Evolutionary conservation across 2,329 filamentous ascomycete genomes (phyloP).

Genomic region (Bipolaris gigantea): DNA sequence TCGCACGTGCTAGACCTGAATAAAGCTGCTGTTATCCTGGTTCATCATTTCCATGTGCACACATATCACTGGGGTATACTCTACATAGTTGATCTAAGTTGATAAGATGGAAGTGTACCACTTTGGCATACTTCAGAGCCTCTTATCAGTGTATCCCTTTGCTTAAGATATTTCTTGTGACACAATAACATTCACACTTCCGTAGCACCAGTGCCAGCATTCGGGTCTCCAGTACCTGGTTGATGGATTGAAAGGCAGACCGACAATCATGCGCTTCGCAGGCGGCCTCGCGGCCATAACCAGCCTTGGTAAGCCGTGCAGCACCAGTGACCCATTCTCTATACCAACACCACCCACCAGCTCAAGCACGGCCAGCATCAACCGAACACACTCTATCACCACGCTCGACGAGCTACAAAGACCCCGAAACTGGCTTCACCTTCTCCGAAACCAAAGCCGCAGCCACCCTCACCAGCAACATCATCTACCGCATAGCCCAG

Average conservation of each 20-base stretch:
- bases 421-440: constrained; percentile 39
- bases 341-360: constrained; percentile 11
- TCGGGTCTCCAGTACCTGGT: no score
- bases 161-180: constrained; percentile 16
- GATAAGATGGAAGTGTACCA: constrained; percentile 21
- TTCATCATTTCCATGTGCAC: constrained; percentile 30
- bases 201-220: neutral
- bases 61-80: constrained; percentile 28
- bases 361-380: constrained; percentile 19
- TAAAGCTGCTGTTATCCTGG: constrained; percentile 25
- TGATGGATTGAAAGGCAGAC: neutral
- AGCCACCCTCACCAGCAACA: constrained; percentile 29
- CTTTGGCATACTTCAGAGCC: constrained; percentile 27
- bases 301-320: constrained; percentile 20
- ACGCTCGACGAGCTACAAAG: constrained; percentile 22
- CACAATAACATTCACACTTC: neutral
- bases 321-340: neutral
- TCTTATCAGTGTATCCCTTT: constrained; percentile 29
- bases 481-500: constrained; percentile 36
- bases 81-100: constrained; percentile 24
- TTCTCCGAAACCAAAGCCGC: constrained; percentile 39
- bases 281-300: constrained; percentile 23
- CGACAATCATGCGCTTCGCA: constrained; percentile 26
- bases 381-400: constrained; percentile 5
- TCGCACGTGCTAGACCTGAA: constrained; percentile 30